Evolutionary conservation across 1,284 basidiomycete species (phyloP), one percentile per base, ranked within the genome.

Genomic region (Moesziomyces aphidis): DNA sequence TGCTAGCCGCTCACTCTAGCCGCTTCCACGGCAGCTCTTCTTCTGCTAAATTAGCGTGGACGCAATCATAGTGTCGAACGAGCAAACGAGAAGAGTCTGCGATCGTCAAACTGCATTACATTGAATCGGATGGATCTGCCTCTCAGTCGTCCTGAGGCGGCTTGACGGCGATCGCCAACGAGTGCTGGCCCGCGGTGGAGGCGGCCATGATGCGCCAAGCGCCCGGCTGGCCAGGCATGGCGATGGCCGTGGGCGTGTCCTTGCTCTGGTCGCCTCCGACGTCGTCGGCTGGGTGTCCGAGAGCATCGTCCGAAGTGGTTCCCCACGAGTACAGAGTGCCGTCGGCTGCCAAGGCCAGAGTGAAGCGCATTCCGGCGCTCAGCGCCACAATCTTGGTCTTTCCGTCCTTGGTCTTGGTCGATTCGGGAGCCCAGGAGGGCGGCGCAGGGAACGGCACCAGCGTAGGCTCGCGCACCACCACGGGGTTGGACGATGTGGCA

Each of bases 291-390:
- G 78, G 78, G 44, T 87, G 85, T 26, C 87, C 87, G n/a, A 88
- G 84, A 73, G 88, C 86, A 55, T 83, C 85, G 59, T 77, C 71
- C 24, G 90, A 89, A 22, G 93, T 93, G 72, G 92, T 90, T 50
- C 94, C 94, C 94, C 94, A 96, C 44, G 90, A 88, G 83, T 93
- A 95, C 68, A 93, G 86, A 28, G 91, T 91, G 13, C 94, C 94
- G 47, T 88, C 90, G 58, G 86, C 86, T 19, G 92, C 92, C 50
- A 95, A 89, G 4, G 92, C 94, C 67, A 95, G 88, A 77, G 91
- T 94, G 85, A 93, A 92, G 77, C 93, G 89, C 43, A 90, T 89
- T 2, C 94, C 95, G 11, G 89, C 90, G 3, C 91, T 89, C 74
- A 97, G 89, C 57, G 90, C 88, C 19, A 91, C 88, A 72, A 95